Conservation (phyloP, 176 grass and related monocot species). For the Bothriochloa decipiens region DNA sequence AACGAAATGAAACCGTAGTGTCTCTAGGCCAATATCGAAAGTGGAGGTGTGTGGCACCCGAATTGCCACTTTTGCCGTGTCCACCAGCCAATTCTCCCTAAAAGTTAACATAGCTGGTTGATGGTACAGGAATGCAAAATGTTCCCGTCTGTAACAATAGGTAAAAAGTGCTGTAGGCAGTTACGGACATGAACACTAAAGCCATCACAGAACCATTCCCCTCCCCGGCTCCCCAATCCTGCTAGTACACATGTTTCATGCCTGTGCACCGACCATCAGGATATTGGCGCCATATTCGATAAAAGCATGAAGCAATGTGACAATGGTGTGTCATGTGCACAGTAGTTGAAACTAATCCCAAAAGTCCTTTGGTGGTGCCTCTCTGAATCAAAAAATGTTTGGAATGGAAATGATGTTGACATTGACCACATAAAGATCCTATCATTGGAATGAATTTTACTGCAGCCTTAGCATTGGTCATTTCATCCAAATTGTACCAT, state of each 20-base stretch:
- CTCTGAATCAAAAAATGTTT: neutral
- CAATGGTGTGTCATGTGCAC: neutral
- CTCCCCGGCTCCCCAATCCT: neutral
- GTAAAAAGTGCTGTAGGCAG: too few relatives aligned
- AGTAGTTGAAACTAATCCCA: neutral
- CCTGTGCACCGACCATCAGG: neutral
- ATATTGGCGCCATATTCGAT: neutral
- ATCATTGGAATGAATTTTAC: neutral
- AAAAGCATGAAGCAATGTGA: neutral
- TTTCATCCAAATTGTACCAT: neutral
- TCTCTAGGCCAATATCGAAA: too few relatives aligned
- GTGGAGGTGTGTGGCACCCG: too few relatives aligned
- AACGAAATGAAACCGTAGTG: too few relatives aligned
- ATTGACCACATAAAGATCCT: neutral
- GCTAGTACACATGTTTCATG: neutral
- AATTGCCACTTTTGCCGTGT: too few relatives aligned
- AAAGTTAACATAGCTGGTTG: neutral
- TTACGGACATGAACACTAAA: neutral
- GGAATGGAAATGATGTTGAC: conserved; percentile 9
- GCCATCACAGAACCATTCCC: neutral
- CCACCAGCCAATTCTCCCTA: too few relatives aligned
- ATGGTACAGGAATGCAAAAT: neutral
- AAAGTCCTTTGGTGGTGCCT: neutral
- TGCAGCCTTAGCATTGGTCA: neutral
- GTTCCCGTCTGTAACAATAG: too few relatives aligned